Evolutionary conservation across 2,329 filamentous ascomycete species (phyloP), one percentile per base, ranked within the genome.

Genomic region (Aspergillus versicolor): DNA sequence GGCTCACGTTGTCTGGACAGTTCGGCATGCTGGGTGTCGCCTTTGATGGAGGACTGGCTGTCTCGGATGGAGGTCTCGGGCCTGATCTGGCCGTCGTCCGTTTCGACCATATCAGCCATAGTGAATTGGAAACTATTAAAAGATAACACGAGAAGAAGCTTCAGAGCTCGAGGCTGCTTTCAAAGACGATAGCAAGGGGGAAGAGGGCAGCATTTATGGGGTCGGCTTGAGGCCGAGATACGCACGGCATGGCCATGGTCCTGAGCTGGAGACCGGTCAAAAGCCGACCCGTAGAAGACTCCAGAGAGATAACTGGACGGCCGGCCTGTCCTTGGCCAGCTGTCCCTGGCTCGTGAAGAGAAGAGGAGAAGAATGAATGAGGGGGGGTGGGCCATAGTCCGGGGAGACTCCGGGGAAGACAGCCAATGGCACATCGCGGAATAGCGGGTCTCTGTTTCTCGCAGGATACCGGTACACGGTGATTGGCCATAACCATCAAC

Each of bases 21-120:
- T 15, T 53, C 51, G 30, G 19, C 51, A 53, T 53, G 51, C 7
- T 53, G 42, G 19, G 24, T 9, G 32, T 45, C 43, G 5, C 2
- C 32, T 9, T 53, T 53, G 51, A 53, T 38, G 8, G 42, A 53
- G 5, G 51, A 53, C 8, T 40, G 30, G 42, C 42, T 45, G 11
- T 46, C 42, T 24, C 9, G 49, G 49, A 52, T 6, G 6, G 49
- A 52, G n/a, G 49, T 15, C 13, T 21, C 6, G 15, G 49, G 49
- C 11, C 13, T 9, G 32, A 53, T 40, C 11, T 38, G 32, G 17
- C 15, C 19, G 8, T 40, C 37, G 17, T 43, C 22, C 3, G 27
- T 17, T 32, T 53, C 42, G 41, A 53, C 51, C 21, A 46, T 53
- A 21, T 53, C 51, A 2, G 51, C 32, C 51, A 53, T 53, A 22